phyloP scores from a whole-genome alignment of 495 filamentous ascomycete genomes.

The Penicillium flavigenum region DNA sequence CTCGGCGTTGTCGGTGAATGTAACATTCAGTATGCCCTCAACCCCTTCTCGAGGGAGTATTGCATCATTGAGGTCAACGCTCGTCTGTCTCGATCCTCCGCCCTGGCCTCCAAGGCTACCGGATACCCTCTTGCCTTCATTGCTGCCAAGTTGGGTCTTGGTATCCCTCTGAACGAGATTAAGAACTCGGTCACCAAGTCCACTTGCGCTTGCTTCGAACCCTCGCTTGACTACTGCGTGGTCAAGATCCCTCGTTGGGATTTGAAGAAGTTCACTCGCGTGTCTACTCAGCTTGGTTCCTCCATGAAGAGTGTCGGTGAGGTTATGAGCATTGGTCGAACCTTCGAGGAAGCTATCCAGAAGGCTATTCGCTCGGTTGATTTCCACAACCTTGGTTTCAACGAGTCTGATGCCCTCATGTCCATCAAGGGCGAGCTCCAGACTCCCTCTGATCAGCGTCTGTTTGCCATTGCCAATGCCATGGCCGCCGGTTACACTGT shows the following conservation, averaged over 20 bases:
- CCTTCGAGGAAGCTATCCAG: constrained; percentile 97
- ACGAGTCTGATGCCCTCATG: constrained; percentile 88
- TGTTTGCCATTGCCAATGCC: constrained; percentile 97
- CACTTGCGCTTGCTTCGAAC: constrained; percentile 97
- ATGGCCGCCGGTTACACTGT: constrained; percentile 93
- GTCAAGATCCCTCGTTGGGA: constrained; percentile 99
- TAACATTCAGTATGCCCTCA: constrained; percentile 97
- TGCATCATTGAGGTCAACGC: constrained; percentile 99
- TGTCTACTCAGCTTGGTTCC: constrained; percentile 90
- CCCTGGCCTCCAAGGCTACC: constrained; percentile 94
- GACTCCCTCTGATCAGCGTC: constrained; percentile 93
- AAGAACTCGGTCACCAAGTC: constrained; percentile 94
- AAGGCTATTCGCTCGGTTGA: constrained; percentile 96
- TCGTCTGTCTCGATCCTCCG: constrained; percentile 93
- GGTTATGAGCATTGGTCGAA: constrained; percentile 96
- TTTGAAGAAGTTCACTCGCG: constrained; percentile 95
- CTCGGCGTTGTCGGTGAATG: constrained; percentile 97
- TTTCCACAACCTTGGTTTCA: constrained; percentile 93
- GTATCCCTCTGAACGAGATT: constrained; percentile 95
- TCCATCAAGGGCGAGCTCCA: constrained; percentile 94
- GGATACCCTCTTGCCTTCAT: constrained; percentile 97
- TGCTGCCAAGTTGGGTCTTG: constrained; percentile 90
- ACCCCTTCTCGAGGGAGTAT: constrained; percentile 95
- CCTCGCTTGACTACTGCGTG: constrained; percentile 97
- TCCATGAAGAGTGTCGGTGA: constrained; percentile 99